Evolutionary conservation across 1,139 yeast genomes (phyloP).

Genomic region (Zhuliangozyma blackwelliae): DNA sequence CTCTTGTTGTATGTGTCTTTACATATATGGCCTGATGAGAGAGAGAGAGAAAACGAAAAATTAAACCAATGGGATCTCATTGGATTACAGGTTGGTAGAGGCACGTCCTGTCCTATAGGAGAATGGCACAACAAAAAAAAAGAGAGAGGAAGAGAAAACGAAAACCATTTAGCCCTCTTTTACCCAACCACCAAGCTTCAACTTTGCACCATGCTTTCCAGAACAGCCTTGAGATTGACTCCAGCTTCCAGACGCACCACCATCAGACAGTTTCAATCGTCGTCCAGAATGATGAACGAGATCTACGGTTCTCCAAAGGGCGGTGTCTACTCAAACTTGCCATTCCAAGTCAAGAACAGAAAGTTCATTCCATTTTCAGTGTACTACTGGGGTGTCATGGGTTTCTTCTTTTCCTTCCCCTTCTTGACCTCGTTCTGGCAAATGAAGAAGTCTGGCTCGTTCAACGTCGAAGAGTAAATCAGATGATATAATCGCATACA

Average conservation of each 20-base stretch:
- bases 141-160: conserved; percentile 1
- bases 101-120: conserved; percentile 2
- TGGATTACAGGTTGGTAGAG: conserved; percentile 6
- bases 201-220: conserved; percentile 10
- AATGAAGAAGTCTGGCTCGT: conserved; percentile 69
- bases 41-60: background rate
- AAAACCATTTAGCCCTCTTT: background rate
- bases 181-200: background rate
- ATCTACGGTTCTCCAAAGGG: conserved; percentile 52
- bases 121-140: too few relatives aligned
- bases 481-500: too few relatives aligned
- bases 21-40: conserved; percentile 8
- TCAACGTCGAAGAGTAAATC: conserved; percentile 14
- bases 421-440: conserved; percentile 66
- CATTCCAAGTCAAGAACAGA: conserved; percentile 91
- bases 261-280: conserved; percentile 38
- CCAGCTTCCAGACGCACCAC: conserved; percentile 14
- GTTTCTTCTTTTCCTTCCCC: conserved; percentile 58
- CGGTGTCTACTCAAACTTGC: conserved; percentile 89
- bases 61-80: conserved; percentile 14
- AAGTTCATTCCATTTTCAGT: conserved; percentile 75
- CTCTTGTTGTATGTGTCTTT: too few relatives aligned
- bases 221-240: conserved; percentile 32
- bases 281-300: conserved; percentile 30
- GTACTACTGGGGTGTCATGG: conserved; percentile 75